Base-by-base conservation (phyloP, 2,329 filamentous ascomycete genomes). In the Talaromyces sp. region DNA sequence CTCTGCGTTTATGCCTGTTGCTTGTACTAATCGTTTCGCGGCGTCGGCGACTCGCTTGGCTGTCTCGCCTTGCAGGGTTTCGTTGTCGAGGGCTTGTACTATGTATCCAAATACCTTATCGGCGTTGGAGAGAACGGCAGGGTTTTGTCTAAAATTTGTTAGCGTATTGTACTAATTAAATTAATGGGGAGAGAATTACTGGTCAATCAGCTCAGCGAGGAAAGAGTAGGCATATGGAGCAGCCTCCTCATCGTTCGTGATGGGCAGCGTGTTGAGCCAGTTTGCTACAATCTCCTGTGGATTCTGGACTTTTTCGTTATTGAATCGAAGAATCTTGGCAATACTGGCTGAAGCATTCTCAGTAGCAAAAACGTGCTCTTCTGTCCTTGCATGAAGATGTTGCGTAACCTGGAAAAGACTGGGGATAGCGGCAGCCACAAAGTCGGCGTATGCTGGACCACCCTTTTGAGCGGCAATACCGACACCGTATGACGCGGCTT, bases 291-390 rank as follows among this genome's bases (percentile, higher is more conserved):
- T 85, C 43, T 90, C 86, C 73, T 95, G 89, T 59, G 87, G 83
- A 72, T 96, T 92, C 62, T 83, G 83, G 19, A 99, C 89, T 74
- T 90, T 91, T 70, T 84, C 84, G 27, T 88, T 82, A 78, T 96
- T 97, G 81, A 89, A 97, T 76, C 97, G 93, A 69, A 99, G 83
- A 62, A 99, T 94, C 85, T 99, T 99, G 41, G 95, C 95, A 73
- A 99, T 95, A 70, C 92, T 93, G 49, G 95, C 94, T 71, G 92
- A 97, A 7, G 94, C 94, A 75, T 99, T 99, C 81, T 99, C 95
- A 1, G 95, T 98, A 2, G 95, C 95, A 75, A 96, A 99, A 1
- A 97, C 90, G 72, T 98, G 93, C 71, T 98, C 95, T 68, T 98
- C 95, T 57, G 87, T 89, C 69, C 95, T 88, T 5, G 94, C 89